Conservation (phyloP, 495 filamentous ascomycete species). For the Hyphodiscus hymeniophilus region DNA sequence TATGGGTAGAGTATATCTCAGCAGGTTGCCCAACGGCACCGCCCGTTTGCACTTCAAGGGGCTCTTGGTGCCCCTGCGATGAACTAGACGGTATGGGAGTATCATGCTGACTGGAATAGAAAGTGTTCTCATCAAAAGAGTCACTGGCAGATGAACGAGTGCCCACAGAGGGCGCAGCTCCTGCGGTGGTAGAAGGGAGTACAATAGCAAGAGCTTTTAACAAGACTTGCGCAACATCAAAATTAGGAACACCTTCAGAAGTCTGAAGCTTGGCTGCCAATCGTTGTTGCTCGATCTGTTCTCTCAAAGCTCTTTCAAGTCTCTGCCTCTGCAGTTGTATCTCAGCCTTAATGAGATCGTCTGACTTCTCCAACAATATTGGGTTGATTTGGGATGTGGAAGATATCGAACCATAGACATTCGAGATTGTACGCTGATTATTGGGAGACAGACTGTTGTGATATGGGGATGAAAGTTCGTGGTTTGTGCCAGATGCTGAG, state of each 20-base stretch:
- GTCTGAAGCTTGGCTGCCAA: constrained; percentile 42
- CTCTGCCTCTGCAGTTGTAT: constrained; percentile 70
- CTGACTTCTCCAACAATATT: constrained; percentile 76
- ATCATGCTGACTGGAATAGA: constrained; percentile 75
- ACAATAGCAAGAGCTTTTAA: constrained; percentile 64
- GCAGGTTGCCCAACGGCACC: constrained; percentile 18
- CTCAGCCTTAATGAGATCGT: constrained; percentile 74
- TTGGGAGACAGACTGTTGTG: constrained; percentile 21
- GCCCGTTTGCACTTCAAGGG: constrained; percentile 37
- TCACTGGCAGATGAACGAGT: constrained; percentile 52
- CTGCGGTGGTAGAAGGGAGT: constrained; percentile 43
- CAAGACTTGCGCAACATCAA: constrained; percentile 70
- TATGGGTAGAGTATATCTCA: constrained; percentile 4
- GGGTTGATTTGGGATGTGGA: constrained; percentile 56
- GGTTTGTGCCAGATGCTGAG: constrained; percentile 6
- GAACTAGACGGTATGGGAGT: constrained; percentile 36
- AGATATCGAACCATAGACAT: constrained; percentile 10
- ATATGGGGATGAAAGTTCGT: constrained; percentile 12
- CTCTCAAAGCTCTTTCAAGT: constrained; percentile 67
- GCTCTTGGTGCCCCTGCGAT: constrained; percentile 31
- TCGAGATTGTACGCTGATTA: constrained; percentile 14
- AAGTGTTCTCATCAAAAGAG: constrained; percentile 87
- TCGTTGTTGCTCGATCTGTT: constrained; percentile 64
- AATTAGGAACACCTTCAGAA: constrained; percentile 55
- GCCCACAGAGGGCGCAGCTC: constrained; percentile 40